A percentile compares a stretch with the other conserved stretches of the same genome.
Conservation (phyloP, 2,329 filamentous ascomycete genomes). For the Cladophialophora chaetospira region DNA sequence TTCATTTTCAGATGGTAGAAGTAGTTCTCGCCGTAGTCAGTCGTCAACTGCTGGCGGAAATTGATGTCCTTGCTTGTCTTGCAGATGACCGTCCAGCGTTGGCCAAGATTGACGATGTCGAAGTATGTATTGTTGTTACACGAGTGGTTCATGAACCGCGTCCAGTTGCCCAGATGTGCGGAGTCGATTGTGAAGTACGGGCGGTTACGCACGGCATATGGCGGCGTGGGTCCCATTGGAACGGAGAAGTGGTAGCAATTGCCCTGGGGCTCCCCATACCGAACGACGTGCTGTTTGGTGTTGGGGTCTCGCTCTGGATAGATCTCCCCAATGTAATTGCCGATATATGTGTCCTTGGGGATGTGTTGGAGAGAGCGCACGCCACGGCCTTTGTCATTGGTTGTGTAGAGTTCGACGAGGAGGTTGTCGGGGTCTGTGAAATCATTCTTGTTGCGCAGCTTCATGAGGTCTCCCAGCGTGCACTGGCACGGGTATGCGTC, state of each 20-base stretch:
- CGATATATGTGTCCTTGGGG: conserved; percentile 8
- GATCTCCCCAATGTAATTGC: conserved; percentile 31
- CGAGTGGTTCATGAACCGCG: conserved; percentile 31
- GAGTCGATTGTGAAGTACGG: conserved; percentile 14
- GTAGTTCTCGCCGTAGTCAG: conserved; percentile 26
- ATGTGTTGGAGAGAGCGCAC: conserved; percentile 28
- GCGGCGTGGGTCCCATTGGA: not conserved
- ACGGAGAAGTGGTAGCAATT: conserved; percentile 2
- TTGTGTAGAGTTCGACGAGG: conserved; percentile 24
- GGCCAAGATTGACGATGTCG: conserved; percentile 9
- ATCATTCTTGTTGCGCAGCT: not conserved
- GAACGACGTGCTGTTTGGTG: not conserved
- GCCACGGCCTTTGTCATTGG: conserved; percentile 17
- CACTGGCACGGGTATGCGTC: conserved; percentile 14
- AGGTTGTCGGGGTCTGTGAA: not conserved
- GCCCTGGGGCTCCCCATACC: not conserved
- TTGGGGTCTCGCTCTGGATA: conserved; percentile 7
- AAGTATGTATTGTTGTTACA: conserved; percentile 23
- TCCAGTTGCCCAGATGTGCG: conserved; percentile 28
- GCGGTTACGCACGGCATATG: not conserved
- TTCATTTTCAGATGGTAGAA: conserved; percentile 10
- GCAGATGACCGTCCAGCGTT: conserved; percentile 8
- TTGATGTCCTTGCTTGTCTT: conserved; percentile 12
- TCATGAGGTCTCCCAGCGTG: conserved; percentile 12
- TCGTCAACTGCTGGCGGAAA: conserved; percentile 27